Conservation (phyloP, 1,284 basidiomycete species). For the Ganoderma lucidum region DNA sequence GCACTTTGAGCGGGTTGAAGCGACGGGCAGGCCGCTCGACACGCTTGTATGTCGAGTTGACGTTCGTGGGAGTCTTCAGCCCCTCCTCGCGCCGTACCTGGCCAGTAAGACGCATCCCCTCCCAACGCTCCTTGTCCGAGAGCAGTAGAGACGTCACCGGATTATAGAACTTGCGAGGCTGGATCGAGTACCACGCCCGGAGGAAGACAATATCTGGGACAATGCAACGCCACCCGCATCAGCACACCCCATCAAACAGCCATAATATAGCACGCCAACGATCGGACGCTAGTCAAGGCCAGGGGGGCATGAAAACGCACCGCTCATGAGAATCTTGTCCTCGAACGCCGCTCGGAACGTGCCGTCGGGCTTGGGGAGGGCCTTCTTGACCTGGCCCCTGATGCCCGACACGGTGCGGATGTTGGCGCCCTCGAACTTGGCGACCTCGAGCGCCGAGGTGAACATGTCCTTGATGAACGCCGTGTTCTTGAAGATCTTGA, state of each 20-base stretch:
- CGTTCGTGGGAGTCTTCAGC: conserved; percentile 82
- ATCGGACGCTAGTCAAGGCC: neutral
- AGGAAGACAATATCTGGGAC: conserved; percentile 91
- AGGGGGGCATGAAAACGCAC: conserved; percentile 55
- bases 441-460: conserved; percentile 89
- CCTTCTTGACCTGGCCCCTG: conserved; percentile 97
- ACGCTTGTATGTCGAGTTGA: conserved; percentile 91
- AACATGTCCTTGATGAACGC: conserved; percentile 99
- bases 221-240: conserved; percentile 1
- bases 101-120: conserved; percentile 96
- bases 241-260: neutral
- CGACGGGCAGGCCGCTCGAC: conserved; percentile 83
- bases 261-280: conserved; percentile 3
- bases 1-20: conserved; percentile 92
- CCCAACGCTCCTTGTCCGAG: conserved; percentile 81
- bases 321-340: conserved; percentile 96
- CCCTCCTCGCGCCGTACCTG: conserved; percentile 88
- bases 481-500: conserved; percentile 99
- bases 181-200: conserved; percentile 95
- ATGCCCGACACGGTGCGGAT: conserved; percentile 96
- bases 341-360: conserved; percentile 97
- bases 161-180: conserved; percentile 96
- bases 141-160: conserved; percentile 93
- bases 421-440: conserved; percentile 98
- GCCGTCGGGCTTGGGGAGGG: conserved; percentile 92